Evolutionary conservation across 176 grass and related monocot genomes (phyloP), one percentile per base, ranked within the genome.

Genomic region (Ampelocalamus luodianensis): DNA sequence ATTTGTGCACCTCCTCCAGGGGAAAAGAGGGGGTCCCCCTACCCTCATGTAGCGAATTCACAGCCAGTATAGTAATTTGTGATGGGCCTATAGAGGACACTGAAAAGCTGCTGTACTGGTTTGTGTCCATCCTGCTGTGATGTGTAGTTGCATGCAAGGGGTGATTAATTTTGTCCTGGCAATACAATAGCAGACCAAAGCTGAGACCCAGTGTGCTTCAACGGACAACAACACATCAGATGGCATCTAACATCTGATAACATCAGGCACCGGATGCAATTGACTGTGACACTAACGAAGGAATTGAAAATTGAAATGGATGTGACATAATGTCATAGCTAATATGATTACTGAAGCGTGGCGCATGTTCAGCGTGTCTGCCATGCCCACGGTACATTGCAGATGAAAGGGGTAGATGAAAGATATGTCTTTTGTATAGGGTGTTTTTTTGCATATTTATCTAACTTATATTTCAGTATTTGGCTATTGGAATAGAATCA

Each of bases 21-120:
- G 37, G 23, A 15, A 36, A 58, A 71, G 4, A 2, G 5, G 11
- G 23, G 50, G 10, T 0, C 37, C 34, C 24, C n/a, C 15, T 10
- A 29, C 36, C 32, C 44, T 67, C 50, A 63, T 61, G 29, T 42
- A 51, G 53, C 61, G 46, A 12, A 71, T 39, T 63, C 53, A 65
- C 40, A 29, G 37, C n/a, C 46, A 77, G 48, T 77, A 17, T n/a
- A 58, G 66, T 79, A 12, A 36, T 66, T 17, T 75, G 34, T 39
- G 29, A 75, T 24, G 51, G 12, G 37, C 48, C 36, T 75, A 24
- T 39, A 24, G 29, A 74, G 55, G 55, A 75, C 70, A 65, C 70
- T 65, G 20, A 74, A 51, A 84, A 84, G 82, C 27, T 65, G 42
- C 1, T 84, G 29, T 53, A 24, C 44, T 75, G 82, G 29, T 2